phyloP scores from a whole-genome alignment of 352 stramenopile species.

The Thalassiosira exigua region DNA sequence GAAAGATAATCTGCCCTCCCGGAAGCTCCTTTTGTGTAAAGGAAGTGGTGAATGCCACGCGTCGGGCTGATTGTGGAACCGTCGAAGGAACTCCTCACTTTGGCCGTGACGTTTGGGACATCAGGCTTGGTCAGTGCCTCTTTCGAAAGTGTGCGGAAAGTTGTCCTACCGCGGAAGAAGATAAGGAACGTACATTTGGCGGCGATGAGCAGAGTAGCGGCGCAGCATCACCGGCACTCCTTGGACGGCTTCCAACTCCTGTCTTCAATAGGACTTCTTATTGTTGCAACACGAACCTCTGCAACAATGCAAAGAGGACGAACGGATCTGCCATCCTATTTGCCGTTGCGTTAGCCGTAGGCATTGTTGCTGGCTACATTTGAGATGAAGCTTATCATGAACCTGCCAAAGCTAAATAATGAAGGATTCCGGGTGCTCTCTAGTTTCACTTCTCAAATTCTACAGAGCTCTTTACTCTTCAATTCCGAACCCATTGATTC shows the following conservation, averaged over 20 bases:
- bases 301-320: slow-evolving; percentile 30
- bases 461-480: too few species aligned
- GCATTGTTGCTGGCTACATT: too few species aligned
- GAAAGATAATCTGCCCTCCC: slow-evolving; percentile 44
- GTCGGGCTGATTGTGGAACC: slow-evolving; percentile 35
- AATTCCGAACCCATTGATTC: too few species aligned
- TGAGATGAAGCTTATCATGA: too few species aligned
- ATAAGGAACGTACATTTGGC: slow-evolving; percentile 30
- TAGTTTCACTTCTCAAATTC: too few species aligned
- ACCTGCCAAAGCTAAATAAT: too few species aligned
- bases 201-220: slow-evolving; percentile 7
- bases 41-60: slow-evolving; percentile 45
- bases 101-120: slow-evolving; percentile 52
- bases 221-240: neutral
- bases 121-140: slow-evolving; percentile 46
- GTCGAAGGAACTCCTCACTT: slow-evolving; percentile 28
- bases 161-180: slow-evolving; percentile 35
- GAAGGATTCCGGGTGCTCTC: too few species aligned
- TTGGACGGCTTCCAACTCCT: neutral
- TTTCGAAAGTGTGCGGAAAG: slow-evolving; percentile 45
- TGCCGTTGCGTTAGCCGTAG: too few species aligned
- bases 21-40: slow-evolving; percentile 43
- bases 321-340: too few species aligned
- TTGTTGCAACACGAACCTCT: slow-evolving; percentile 48
- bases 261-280: slow-evolving; percentile 51